Conservation (phyloP, 2,329 filamentous ascomycete species). For the Clarireedia hainanense region DNA sequence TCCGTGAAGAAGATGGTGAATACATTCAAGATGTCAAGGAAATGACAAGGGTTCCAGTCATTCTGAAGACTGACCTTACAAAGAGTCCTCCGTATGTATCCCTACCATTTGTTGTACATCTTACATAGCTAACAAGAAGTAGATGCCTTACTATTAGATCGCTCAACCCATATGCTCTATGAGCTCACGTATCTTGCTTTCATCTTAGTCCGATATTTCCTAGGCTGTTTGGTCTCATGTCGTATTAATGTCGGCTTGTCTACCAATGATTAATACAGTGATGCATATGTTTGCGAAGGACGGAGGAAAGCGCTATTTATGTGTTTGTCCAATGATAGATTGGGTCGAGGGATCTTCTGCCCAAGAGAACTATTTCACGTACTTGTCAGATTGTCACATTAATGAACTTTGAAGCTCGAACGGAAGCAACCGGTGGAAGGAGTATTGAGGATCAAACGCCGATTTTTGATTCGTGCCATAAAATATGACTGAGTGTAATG, state of each 20-base stretch:
- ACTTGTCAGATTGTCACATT: slow-evolving; percentile 2
- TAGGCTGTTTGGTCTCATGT: slow-evolving; percentile 6
- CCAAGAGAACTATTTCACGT: neutral
- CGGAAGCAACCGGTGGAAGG: neutral
- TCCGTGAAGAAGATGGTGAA: slow-evolving; percentile 87
- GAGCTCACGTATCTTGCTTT: neutral
- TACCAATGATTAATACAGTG: neutral
- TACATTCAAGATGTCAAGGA: slow-evolving; percentile 98
- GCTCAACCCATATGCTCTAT: slow-evolving; percentile 64
- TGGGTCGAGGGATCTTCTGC: neutral
- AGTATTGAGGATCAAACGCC: neutral
- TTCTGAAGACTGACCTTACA: slow-evolving; percentile 93
- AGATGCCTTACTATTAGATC: slow-evolving; percentile 81
- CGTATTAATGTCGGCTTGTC: neutral
- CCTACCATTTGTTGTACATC: neutral
- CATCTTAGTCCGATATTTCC: neutral
- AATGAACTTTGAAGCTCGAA: neutral
- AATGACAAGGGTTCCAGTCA: slow-evolving; percentile 96
- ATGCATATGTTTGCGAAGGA: slow-evolving; percentile 5
- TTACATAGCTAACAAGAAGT: slow-evolving; percentile 32
- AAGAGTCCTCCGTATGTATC: slow-evolving; percentile 97
- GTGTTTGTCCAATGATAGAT: neutral
- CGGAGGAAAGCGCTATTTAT: slow-evolving; percentile 15
- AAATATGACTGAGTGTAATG: neutral
- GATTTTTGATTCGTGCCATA: neutral